A percentile compares a stretch with the other conserved stretches of the same genome.
These are phyloP conservation scores for Penicillium crustosum DNA, from an alignment of 2,329 filamentous ascomycete genomes.

Conservation along the genomic window DNA sequence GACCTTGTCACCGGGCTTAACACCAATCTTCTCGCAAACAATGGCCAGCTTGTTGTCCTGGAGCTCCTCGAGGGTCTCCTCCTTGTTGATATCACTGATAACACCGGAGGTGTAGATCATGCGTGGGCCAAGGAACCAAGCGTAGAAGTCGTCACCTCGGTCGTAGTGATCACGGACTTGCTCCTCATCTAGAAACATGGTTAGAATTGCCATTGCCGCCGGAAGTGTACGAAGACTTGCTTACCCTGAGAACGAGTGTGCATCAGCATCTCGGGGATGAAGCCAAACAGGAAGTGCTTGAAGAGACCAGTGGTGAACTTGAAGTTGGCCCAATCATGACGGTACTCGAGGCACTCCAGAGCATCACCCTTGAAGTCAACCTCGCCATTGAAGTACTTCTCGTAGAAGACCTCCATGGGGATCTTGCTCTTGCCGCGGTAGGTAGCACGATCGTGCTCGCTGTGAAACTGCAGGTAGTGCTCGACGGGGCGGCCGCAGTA, in stretches of 20 bases:
- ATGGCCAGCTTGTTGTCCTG: conserved; percentile 97
- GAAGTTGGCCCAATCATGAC: conserved; percentile 97
- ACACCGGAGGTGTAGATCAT: conserved; percentile 99
- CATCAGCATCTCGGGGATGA: conserved; percentile 87
- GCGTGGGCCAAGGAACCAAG: conserved; percentile 94
- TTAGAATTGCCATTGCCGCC: background rate
- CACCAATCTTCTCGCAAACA: conserved; percentile 91
- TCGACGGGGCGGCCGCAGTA: conserved; percentile 84
- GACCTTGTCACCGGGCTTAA: conserved; percentile 76
- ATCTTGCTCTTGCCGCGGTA: conserved; percentile 53
- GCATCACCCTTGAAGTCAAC: conserved; percentile 94
- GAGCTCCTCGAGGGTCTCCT: conserved; percentile 90
- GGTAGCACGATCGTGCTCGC: conserved; percentile 47
- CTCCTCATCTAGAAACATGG: conserved; percentile 70
- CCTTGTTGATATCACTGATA: conserved; percentile 80
- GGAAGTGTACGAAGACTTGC: conserved; percentile 18
- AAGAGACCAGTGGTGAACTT: conserved; percentile 82
- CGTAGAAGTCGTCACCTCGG: conserved; percentile 96
- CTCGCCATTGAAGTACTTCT: conserved; percentile 95
- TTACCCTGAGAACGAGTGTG: conserved; percentile 84
- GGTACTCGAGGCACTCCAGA: conserved; percentile 85
- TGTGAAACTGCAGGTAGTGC: conserved; percentile 66
- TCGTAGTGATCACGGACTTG: conserved; percentile 98
- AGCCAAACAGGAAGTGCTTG: conserved; percentile 82
- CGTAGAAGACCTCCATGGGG: conserved; percentile 78